Conservation (phyloP, 202 grass and related monocot genomes). For the Bolboschoenoplectus hybrid region DNA sequence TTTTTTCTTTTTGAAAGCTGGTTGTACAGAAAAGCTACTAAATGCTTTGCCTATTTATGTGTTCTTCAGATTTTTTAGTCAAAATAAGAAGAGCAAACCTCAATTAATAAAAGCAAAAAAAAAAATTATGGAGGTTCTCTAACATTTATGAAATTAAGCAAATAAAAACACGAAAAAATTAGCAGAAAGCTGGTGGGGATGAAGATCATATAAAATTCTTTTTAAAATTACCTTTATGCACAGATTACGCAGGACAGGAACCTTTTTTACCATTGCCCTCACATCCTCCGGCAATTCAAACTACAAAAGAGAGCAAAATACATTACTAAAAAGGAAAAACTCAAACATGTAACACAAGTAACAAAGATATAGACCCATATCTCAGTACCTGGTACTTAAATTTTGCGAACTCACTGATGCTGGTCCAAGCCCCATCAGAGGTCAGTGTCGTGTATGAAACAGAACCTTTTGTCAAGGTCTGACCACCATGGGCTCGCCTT, state of each 20-base stretch:
- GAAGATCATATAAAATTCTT: not conserved
- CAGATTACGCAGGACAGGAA: conserved; percentile 84
- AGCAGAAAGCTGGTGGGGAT: not conserved
- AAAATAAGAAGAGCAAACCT: conserved; percentile 14
- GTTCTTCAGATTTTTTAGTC: conserved; percentile 4
- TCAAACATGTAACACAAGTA: not conserved
- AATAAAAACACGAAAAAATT: not conserved
- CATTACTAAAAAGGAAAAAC: conserved; percentile 32
- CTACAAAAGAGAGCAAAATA: conserved; percentile 47
- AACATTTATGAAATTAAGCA: not conserved
- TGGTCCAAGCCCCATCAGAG: conserved; percentile 71
- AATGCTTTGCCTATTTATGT: conserved; percentile 1
- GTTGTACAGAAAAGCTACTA: not conserved
- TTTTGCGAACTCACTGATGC: conserved; percentile 76
- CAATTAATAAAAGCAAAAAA: conserved; percentile 1
- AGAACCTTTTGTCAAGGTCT: conserved; percentile 53
- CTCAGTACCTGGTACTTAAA: conserved; percentile 84
- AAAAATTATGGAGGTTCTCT: not conserved
- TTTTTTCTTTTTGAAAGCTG: too few species aligned
- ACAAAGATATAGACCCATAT: conserved; percentile 6
- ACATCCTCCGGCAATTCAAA: conserved; percentile 79
- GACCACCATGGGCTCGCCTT: conserved; percentile 48
- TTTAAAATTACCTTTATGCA: conserved; percentile 74
- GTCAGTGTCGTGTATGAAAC: conserved; percentile 58
- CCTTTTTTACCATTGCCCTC: conserved; percentile 57